Evolutionary conservation across 1,284 basidiomycete genomes (phyloP), one percentile per base, ranked within the genome.

Genomic region (Microbotryum silenes-acaulis): DNA sequence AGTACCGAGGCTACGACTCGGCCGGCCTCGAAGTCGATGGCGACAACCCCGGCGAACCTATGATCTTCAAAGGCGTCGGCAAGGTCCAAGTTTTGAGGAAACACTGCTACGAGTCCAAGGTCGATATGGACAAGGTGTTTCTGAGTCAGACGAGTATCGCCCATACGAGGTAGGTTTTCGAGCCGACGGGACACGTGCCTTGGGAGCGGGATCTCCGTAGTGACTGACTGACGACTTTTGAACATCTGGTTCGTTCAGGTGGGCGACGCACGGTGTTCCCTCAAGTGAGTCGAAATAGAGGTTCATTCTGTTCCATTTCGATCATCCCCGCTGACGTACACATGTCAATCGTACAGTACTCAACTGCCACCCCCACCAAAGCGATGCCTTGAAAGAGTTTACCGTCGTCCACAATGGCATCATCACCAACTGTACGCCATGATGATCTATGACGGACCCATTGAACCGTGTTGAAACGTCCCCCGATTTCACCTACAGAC

Each of bases 331-430:
- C 51, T 53, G 51, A 25, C 25, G 51, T 31, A n/a, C 25, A 33
- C 51, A 53, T 53, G n/a, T 12, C 5, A 51, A 5, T 44, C 44
- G 90, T 91, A 88, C 85, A 33, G 82, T 86, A 58, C 76, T 82
- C 72, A 99, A 98, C 80, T 98, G 94, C 79, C 96, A 99, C 78
- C 96, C 96, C 63, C 85, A 97, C 75, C 86, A 87, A 71, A 90
- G 88, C 46, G 92, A 97, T 75, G 80, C 83, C 44, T 82, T 68
- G 59, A 80, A 80, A 68, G 92, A 97, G 74, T 98, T 99, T 79
- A 85, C 85, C 63, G 81, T 98, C 71, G 93, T 98, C 50, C 96
- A 99, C 83, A 98, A 99, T 74, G 96, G 96, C 77, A 98, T 98
- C 76, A 94, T 98, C 73, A 99, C 96, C 78, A 97, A 97, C 59